Evolutionary conservation across 371 early-diverging fungal species (phyloP).

Genomic region (Blakeslea trispora): DNA sequence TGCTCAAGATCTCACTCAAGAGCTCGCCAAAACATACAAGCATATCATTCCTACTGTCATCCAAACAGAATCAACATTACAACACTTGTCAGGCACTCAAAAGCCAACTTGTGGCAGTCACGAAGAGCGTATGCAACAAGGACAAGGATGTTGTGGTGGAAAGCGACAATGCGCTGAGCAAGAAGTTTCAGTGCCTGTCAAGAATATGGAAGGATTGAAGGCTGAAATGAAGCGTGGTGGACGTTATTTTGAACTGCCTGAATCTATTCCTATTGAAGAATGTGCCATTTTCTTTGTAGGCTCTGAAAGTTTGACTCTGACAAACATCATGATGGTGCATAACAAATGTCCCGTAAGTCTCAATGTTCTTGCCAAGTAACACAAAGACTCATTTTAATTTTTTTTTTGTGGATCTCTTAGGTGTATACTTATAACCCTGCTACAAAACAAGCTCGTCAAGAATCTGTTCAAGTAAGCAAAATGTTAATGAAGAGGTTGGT

Average conservation of each 20-base stretch:
- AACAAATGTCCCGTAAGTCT: constrained; percentile 56
- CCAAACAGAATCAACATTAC: constrained; percentile 53
- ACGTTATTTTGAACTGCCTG: constrained; percentile 55
- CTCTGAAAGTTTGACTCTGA: constrained; percentile 76
- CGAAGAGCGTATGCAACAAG: constrained; percentile 9
- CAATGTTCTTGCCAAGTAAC: too few relatives aligned
- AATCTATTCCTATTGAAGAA: constrained; percentile 49
- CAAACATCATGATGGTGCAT: constrained; percentile 85
- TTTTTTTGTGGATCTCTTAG: too few relatives aligned
- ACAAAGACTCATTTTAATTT: too few relatives aligned
- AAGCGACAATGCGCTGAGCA: constrained; percentile 14
- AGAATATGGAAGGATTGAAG: constrained; percentile 12
- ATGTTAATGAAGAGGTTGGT: constrained; percentile 73
- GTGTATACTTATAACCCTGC: constrained; percentile 71
- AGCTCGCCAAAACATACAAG: constrained; percentile 29
- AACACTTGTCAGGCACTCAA: constrained; percentile 18
- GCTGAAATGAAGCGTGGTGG: constrained; percentile 45
- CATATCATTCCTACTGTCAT: constrained; percentile 53
- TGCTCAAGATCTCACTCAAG: constrained; percentile 40
- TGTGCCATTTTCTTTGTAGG: constrained; percentile 85
- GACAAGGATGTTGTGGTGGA: constrained; percentile 20
- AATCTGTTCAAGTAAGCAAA: constrained; percentile 66
- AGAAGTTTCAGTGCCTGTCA: constrained; percentile 10
- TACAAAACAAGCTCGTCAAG: constrained; percentile 54
- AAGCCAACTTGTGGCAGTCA: constrained; percentile 3